Percentiles rank a stretch among this genome's conserved stretches.
Conservation (phyloP, 805 yeast species). For the Candida namnaoensis region DNA sequence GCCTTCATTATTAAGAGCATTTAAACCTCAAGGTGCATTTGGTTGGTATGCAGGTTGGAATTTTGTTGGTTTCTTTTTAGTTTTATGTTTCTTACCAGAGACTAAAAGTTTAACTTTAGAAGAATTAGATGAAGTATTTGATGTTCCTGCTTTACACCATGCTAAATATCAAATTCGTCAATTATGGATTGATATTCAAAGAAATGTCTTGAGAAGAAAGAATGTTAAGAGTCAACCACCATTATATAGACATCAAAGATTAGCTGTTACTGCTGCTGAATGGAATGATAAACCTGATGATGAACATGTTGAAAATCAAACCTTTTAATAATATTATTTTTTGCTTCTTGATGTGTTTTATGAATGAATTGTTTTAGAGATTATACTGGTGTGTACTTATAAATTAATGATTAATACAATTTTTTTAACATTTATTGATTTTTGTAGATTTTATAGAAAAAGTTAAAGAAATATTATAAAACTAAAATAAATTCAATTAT, state of each 20-base stretch:
- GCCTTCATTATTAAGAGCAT: slow-evolving; percentile 62
- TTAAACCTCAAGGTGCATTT: slow-evolving; percentile 78
- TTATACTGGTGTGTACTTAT: no score
- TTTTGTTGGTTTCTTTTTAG: slow-evolving; percentile 57
- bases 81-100: slow-evolving; percentile 63
- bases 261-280: slow-evolving; percentile 51
- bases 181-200: slow-evolving; percentile 34
- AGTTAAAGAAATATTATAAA: no score
- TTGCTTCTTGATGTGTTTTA: no score
- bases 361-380: no score
- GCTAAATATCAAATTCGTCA: slow-evolving; percentile 37
- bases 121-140: slow-evolving; percentile 64
- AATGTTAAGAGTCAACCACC: slow-evolving; percentile 43
- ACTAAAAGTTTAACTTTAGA: slow-evolving; percentile 60
- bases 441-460: no score
- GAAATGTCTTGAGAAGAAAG: slow-evolving; percentile 35
- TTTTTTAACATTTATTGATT: no score
- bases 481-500: no score
- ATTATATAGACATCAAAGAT: slow-evolving; percentile 44
- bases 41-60: slow-evolving; percentile 89
- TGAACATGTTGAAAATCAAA: slow-evolving; percentile 36
- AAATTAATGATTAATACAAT: no score
- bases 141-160: slow-evolving; percentile 47
- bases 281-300: slow-evolving; percentile 56
- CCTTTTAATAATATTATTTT: background rate